Evolutionary conservation across 352 stramenopile genomes (phyloP).

Genomic region (Phytophthora palmivora): DNA sequence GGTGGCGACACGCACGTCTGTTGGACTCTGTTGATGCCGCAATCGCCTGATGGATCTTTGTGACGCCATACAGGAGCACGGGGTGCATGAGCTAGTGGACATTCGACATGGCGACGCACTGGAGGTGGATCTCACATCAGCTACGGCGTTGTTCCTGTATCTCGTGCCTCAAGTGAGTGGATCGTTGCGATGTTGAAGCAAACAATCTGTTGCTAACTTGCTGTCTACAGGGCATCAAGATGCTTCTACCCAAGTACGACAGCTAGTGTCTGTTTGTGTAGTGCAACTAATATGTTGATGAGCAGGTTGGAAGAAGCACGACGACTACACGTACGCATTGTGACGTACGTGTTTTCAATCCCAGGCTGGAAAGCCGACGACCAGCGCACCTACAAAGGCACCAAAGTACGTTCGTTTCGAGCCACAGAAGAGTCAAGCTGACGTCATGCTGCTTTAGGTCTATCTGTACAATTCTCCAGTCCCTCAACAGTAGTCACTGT

Average conservation of each 20-base stretch:
- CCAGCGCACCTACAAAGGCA: slow-evolving; percentile 83
- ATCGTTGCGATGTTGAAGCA: slow-evolving; percentile 23
- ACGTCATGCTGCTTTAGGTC: slow-evolving; percentile 34
- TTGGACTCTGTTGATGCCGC: slow-evolving; percentile 1
- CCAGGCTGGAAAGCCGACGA: slow-evolving; percentile 68
- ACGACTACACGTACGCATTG: slow-evolving; percentile 64
- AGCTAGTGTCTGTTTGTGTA: neutral
- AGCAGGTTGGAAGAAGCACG: slow-evolving; percentile 74
- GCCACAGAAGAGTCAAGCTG: neutral
- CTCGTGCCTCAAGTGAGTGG: slow-evolving; percentile 71
- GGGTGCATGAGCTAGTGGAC: slow-evolving; percentile 50
- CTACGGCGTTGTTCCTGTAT: slow-evolving; percentile 84
- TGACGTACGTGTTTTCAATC: slow-evolving; percentile 87
- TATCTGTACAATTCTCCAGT: slow-evolving; percentile 62
- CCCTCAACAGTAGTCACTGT: slow-evolving; percentile 14
- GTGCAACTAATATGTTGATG: slow-evolving; percentile 4
- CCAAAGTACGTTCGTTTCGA: slow-evolving; percentile 58
- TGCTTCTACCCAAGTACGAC: slow-evolving; percentile 74
- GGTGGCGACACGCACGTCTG: slow-evolving; percentile 36
- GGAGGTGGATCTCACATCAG: slow-evolving; percentile 58
- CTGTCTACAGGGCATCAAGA: slow-evolving; percentile 60
- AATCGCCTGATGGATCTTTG: slow-evolving; percentile 12
- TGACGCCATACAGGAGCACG: slow-evolving; percentile 44
- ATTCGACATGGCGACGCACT: slow-evolving; percentile 74
- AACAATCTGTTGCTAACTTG: slow-evolving; percentile 13